These are phyloP conservation scores for Aureobasidium sp. DNA, from an alignment of 2,329 filamentous ascomycete genomes.

Conservation along the genomic window DNA sequence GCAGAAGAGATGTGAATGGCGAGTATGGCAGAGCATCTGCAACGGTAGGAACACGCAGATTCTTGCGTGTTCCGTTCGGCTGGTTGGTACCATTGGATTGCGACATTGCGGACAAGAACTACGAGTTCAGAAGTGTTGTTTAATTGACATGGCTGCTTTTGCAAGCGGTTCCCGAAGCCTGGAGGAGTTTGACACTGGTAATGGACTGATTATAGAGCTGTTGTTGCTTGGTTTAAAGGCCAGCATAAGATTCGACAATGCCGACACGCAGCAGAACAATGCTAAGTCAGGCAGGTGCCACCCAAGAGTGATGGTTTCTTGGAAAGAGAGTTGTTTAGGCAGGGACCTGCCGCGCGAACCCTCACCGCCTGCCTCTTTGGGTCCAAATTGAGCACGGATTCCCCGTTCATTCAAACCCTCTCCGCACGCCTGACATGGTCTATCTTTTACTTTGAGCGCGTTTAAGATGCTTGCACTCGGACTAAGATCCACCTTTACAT, in stretches of 20 bases:
- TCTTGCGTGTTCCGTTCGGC: not conserved
- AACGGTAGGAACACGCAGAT: slow-evolving; percentile 41
- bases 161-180: not conserved
- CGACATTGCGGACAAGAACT: not conserved
- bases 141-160: slow-evolving; percentile 1
- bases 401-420: not conserved
- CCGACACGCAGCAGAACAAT: not conserved
- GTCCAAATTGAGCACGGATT: slow-evolving; percentile 2
- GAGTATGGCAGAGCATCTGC: slow-evolving; percentile 75
- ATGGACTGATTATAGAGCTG: not conserved
- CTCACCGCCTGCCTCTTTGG: slow-evolving; percentile 3
- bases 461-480: not conserved
- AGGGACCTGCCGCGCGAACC: not conserved
- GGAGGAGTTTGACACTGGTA: not conserved
- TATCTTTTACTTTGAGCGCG: not conserved
- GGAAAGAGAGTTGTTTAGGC: slow-evolving; percentile 5
- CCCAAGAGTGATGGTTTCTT: not conserved
- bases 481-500: not conserved
- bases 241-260: not conserved
- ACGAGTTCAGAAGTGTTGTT: not conserved
- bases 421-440: not conserved
- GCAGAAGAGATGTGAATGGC: slow-evolving; percentile 70
- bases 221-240: not conserved
- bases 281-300: not conserved
- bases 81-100: slow-evolving; percentile 1